phyloP scores from a whole-genome alignment of 2,329 filamentous ascomycete species.

The Alternaria conjuncta region DNA sequence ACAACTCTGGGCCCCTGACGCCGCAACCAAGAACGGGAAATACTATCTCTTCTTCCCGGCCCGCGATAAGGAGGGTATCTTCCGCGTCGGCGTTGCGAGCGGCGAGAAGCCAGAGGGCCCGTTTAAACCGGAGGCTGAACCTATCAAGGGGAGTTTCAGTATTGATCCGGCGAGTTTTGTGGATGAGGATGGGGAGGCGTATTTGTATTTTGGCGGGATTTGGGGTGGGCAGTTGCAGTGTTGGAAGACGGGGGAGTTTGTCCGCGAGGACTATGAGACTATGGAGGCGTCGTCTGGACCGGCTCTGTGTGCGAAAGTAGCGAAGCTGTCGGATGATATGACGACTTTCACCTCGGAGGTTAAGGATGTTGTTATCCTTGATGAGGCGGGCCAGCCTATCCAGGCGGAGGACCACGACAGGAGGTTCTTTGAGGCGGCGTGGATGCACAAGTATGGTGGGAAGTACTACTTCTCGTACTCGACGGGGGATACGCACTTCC shows the following conservation, averaged over 20 bases:
- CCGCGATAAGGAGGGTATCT: constrained; percentile 71
- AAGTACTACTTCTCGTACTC: constrained; percentile 80
- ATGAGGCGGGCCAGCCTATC: constrained; percentile 64
- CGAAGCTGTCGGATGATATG: constrained; percentile 70
- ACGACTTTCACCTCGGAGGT: constrained; percentile 63
- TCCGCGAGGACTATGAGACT: constrained; percentile 45
- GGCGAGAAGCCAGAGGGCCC: constrained; percentile 70
- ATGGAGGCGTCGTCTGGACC: constrained; percentile 46
- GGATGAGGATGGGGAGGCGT: constrained; percentile 69
- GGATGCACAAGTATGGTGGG: constrained; percentile 75
- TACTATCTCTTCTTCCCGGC: constrained; percentile 83
- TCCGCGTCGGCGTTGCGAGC: constrained; percentile 76
- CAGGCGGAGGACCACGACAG: constrained; percentile 72
- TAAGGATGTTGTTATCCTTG: constrained; percentile 69
- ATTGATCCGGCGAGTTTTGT: constrained; percentile 81
- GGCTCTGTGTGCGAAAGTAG: constrained; percentile 72
- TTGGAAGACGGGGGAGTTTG: constrained; percentile 68
- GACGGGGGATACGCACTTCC: constrained; percentile 77
- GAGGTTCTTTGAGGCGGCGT: constrained; percentile 81
- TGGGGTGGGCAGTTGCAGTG: constrained; percentile 85
- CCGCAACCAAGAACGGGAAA: constrained; percentile 70
- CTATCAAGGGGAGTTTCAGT: constrained; percentile 73
- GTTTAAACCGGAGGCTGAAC: constrained; percentile 68
- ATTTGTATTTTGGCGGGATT: constrained; percentile 78
- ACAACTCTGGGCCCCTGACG: constrained; percentile 83